Base-by-base conservation (phyloP, 1,284 basidiomycete species). In the Moniliella sp. region DNA sequence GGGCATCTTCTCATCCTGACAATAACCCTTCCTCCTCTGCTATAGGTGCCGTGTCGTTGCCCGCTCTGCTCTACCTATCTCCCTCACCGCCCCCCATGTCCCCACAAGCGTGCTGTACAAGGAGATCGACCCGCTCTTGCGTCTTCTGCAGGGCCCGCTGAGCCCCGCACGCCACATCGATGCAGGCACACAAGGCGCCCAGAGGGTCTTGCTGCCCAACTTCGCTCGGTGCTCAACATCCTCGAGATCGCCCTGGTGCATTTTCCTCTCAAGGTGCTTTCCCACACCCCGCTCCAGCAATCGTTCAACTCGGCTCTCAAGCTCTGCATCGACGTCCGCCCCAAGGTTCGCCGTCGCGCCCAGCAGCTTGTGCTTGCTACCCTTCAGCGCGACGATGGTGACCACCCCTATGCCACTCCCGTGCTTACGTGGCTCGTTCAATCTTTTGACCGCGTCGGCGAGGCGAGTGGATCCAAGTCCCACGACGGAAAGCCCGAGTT, bases 281-380 rank as follows among this genome's bases (percentile, higher is more conserved):
- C 48, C 28, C 45, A 36, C 16, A 44, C 57, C 7, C 40, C 40
- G 1, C 35, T 55, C 18, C 39, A 39, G 7, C 43, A 41, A 2
- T 51, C 48, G 49, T 74, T 65, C 61, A 63, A 55, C 69, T 78
- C 46, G 72, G 66, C 88, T 29, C 66, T 97, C 29, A 74, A 78
- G 38, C 65, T 94, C 31, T 76, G 74, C 46, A 66, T 83, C 31
- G 88, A 97, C 64, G 70, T 75, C 1, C 67, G 88, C 28, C 88
- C 91, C 21, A 94, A 97, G 65, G 82, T 97, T 29, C 73, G 91
- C 36, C 84, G 75, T 62, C 73, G 76, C 43, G 84, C 88, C 5
- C 76, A 78, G 35, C 83, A 93, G 47, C 71, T 80, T 14, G 69
- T 97, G 25, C 69, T 69, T 42, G 75, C 79, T 44, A 67, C 84